Conservation (phyloP, 371 early-diverging fungal species). For the Umbelopsis sp. region DNA sequence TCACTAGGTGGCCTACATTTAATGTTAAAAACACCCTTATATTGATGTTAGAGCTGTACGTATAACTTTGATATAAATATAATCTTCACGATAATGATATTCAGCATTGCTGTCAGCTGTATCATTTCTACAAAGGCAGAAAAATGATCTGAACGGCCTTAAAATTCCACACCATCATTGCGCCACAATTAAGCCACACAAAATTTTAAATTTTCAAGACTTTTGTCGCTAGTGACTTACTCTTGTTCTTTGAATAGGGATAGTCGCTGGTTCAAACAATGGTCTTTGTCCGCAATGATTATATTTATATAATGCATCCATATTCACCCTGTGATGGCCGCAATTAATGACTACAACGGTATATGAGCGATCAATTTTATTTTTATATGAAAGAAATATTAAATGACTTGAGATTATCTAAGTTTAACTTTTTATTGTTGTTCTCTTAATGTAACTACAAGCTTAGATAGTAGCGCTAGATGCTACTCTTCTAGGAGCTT, state of each 20-base stretch:
- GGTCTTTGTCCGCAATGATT: slow-evolving; percentile 10
- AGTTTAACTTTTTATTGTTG: neutral
- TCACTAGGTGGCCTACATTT: too few species aligned
- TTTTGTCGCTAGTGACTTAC: neutral
- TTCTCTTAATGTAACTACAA: neutral
- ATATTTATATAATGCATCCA: slow-evolving; percentile 11
- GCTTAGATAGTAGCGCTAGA: neutral
- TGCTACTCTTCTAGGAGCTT: neutral
- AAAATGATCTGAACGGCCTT: too few species aligned
- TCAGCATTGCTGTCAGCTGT: too few species aligned
- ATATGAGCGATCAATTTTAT: slow-evolving; percentile 11
- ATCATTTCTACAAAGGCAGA: too few species aligned
- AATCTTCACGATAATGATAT: too few species aligned
- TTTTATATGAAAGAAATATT: neutral
- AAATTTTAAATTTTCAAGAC: slow-evolving; percentile 2
- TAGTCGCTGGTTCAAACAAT: slow-evolving; percentile 1
- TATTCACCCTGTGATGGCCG: slow-evolving; percentile 14
- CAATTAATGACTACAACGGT: slow-evolving; percentile 20
- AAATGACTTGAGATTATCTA: neutral
- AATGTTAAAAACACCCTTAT: too few species aligned
- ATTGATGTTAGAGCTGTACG: too few species aligned
- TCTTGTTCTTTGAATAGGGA: neutral
- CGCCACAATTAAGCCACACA: neutral
- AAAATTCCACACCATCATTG: too few species aligned
- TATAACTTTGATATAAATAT: too few species aligned